These are phyloP conservation scores for Phoenix dactylifera DNA, from an alignment of 176 grass and related monocot species.

Conservation along the genomic window DNA sequence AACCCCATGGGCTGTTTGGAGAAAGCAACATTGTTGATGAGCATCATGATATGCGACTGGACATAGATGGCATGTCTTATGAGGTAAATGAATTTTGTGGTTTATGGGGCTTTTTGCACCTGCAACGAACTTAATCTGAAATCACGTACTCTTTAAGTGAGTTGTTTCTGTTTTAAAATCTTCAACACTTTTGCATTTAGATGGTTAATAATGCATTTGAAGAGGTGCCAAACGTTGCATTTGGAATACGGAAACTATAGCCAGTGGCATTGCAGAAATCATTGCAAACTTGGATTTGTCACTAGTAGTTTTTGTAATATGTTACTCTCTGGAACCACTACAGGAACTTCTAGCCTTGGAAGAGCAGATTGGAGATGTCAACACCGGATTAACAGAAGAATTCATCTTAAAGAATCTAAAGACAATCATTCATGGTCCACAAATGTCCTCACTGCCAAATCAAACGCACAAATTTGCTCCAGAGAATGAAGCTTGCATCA, in stretches of 20 bases:
- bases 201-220: too few relatives aligned
- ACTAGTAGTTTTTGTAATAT: too few relatives aligned
- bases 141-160: too few relatives aligned
- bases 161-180: too few relatives aligned
- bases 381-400: conserved; percentile 46
- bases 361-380: conserved; percentile 59
- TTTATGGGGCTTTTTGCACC: neutral
- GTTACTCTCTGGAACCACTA: neutral
- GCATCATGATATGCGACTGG: conserved; percentile 47
- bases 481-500: conserved; percentile 57
- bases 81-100: conserved; percentile 26
- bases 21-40: conserved; percentile 28
- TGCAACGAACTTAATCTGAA: too few relatives aligned
- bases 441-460: conserved; percentile 16
- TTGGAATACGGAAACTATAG: too few relatives aligned
- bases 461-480: conserved; percentile 20
- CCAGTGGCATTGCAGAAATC: too few relatives aligned
- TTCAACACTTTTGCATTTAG: too few relatives aligned
- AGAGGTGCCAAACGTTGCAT: too few relatives aligned
- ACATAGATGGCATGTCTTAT: conserved; percentile 58
- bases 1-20: conserved; percentile 32
- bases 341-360: conserved; percentile 62
- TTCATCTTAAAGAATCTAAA: conserved; percentile 43
- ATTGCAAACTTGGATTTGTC: too few relatives aligned
- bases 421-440: conserved; percentile 15